phyloP scores from a whole-genome alignment of 164 flowering plant species.

The grape (Vitis vinifera) region DNA sequence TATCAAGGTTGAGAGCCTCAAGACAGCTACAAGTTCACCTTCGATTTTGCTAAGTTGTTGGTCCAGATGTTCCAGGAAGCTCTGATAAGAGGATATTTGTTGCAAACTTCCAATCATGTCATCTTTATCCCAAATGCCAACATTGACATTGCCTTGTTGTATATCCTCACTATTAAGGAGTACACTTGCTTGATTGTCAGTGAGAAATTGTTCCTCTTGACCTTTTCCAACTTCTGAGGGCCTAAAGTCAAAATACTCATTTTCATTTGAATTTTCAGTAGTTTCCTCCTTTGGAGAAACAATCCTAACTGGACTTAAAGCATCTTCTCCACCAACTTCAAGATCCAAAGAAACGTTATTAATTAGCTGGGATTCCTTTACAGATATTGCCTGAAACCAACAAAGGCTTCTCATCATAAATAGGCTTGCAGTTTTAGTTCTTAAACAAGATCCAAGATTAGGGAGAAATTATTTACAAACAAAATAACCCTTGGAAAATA shows the following conservation, averaged over 20 bases:
- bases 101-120: conserved; percentile 18
- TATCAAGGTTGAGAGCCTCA: conserved; percentile 46
- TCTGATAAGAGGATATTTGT: conserved; percentile 49
- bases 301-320: conserved; percentile 45
- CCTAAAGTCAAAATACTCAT: conserved; percentile 14
- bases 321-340: conserved; percentile 34
- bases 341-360: conserved; percentile 51
- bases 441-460: too few species aligned
- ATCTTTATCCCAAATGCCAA: conserved; percentile 14
- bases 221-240: conserved; percentile 7
- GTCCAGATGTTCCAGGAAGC: conserved; percentile 61
- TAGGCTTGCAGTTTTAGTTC: too few species aligned
- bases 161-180: conserved; percentile 9
- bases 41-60: conserved; percentile 56
- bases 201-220: conserved; percentile 14
- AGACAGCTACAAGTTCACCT: conserved; percentile 48
- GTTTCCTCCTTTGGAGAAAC: conserved; percentile 50
- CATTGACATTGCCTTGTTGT: conserved; percentile 11
- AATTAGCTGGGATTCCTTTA: conserved; percentile 70
- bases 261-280: conserved; percentile 17
- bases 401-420: conserved; percentile 7
- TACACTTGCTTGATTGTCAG: conserved; percentile 8
- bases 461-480: too few species aligned
- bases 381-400: conserved; percentile 67
- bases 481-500: too few species aligned